These are phyloP conservation scores for Chamaecyparis obtusa DNA, from an alignment of 75 land plant genomes.

Conservation along the genomic window DNA sequence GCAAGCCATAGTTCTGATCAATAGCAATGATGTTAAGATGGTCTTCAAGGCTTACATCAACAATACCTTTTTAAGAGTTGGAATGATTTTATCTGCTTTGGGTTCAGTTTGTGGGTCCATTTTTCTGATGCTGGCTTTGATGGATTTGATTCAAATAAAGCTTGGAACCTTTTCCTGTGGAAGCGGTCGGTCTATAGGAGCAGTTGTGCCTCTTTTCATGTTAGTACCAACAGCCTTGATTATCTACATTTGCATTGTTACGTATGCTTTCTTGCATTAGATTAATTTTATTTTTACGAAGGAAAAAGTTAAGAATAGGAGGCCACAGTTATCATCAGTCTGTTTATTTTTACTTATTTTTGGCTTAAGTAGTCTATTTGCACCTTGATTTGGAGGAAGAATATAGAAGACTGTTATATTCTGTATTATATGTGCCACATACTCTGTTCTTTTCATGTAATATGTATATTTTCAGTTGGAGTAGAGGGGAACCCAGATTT, in stretches of 20 bases:
- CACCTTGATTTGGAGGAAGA: no score
- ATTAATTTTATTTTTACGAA: neutral
- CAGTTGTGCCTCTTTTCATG: constrained; percentile 71
- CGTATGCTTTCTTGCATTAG: constrained; percentile 59
- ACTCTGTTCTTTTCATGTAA: neutral
- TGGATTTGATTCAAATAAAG: constrained; percentile 71
- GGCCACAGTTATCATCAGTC: neutral
- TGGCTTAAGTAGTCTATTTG: no score
- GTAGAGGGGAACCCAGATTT: neutral
- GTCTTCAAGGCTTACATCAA: constrained; percentile 21
- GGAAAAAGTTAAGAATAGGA: neutral
- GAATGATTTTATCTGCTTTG: constrained; percentile 59
- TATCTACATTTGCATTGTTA: constrained; percentile 57
- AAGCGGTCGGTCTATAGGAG: constrained; percentile 34
- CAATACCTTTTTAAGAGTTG: constrained; percentile 44
- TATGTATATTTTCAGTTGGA: neutral
- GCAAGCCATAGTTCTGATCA: constrained; percentile 55
- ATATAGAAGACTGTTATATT: neutral
- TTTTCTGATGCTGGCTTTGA: constrained; percentile 74
- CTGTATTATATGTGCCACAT: neutral
- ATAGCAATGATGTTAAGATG: neutral
- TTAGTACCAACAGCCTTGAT: constrained; percentile 63
- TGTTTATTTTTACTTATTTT: neutral
- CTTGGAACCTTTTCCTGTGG: constrained; percentile 74
- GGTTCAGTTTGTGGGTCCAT: constrained; percentile 73